Conservation (phyloP, 495 filamentous ascomycete species). For the Xanthoparmelia taractica region DNA sequence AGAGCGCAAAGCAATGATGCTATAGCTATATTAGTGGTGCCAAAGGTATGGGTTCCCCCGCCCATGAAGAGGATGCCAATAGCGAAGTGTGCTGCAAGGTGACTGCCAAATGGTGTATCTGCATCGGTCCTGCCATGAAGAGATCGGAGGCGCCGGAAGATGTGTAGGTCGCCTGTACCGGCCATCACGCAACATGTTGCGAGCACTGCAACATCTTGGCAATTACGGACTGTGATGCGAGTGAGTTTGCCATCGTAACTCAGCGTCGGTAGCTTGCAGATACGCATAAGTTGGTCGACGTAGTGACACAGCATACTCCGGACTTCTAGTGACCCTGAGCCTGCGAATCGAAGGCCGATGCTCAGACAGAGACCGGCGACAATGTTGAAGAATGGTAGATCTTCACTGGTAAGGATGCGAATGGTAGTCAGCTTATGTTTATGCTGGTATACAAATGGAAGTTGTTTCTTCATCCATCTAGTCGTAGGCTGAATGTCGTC, state of each 20-base stretch:
- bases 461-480: conserved; percentile 64
- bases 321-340: conserved; percentile 62
- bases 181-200: conserved; percentile 87
- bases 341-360: conserved; percentile 77
- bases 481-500: conserved; percentile 61
- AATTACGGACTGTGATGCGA: conserved; percentile 75
- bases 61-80: conserved; percentile 87
- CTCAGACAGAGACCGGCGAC: conserved; percentile 80
- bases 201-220: conserved; percentile 76
- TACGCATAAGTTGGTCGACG: conserved; percentile 77
- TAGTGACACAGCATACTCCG: conserved; percentile 77
- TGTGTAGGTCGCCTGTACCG: conserved; percentile 78
- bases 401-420: conserved; percentile 55
- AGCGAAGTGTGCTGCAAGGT: conserved; percentile 86
- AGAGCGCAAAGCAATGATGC: conserved; percentile 84
- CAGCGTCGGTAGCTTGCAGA: conserved; percentile 55
- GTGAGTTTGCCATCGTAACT: conserved; percentile 78
- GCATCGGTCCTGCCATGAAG: conserved; percentile 81
- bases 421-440: conserved; percentile 47
- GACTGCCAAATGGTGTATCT: conserved; percentile 84
- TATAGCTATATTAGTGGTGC: conserved; percentile 78
- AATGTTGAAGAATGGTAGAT: conserved; percentile 91
- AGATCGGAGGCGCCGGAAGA: conserved; percentile 82
- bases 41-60: conserved; percentile 84
- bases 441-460: conserved; percentile 59